Conservation (phyloP, 257 asterid genomes). For the Voacanga thouarsii region DNA sequence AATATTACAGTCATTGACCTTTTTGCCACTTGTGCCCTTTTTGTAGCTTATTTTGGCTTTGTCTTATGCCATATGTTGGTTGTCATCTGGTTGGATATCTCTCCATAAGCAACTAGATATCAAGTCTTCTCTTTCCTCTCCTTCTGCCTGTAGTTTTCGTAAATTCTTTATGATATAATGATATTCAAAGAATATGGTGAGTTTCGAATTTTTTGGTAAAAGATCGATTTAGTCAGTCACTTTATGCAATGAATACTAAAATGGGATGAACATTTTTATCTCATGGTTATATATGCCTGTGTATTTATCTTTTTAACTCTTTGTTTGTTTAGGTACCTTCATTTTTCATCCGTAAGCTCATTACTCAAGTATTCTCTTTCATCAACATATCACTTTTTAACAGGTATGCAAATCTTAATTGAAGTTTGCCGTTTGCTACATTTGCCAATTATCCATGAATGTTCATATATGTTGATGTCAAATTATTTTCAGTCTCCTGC, state of each 20-base stretch:
- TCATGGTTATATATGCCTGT: not conserved
- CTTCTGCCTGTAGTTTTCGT: not conserved
- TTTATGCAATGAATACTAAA: not conserved
- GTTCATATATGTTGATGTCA: not conserved
- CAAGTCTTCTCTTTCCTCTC: not conserved
- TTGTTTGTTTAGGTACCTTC: slow-evolving; percentile 71
- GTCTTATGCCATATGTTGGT: not conserved
- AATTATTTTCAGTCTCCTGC: slow-evolving; percentile 57
- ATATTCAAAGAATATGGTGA: not conserved
- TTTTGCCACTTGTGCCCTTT: not conserved
- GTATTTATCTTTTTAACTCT: not conserved
- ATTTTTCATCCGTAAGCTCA: slow-evolving; percentile 96
- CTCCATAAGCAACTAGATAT: not conserved
- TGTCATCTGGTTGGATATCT: not conserved
- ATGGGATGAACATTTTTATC: not conserved
- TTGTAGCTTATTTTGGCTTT: not conserved
- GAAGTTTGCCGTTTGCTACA: not conserved
- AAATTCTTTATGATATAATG: not conserved
- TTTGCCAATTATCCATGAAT: not conserved
- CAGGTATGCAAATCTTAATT: slow-evolving; percentile 46
- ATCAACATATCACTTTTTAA: slow-evolving; percentile 89
- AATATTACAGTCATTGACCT: not conserved
- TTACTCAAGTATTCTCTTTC: slow-evolving; percentile 92
- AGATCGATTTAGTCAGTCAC: not conserved
- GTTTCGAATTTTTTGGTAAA: not conserved